Conservation (phyloP, 139 green algal genomes). For the Asterochloris sp. region DNA sequence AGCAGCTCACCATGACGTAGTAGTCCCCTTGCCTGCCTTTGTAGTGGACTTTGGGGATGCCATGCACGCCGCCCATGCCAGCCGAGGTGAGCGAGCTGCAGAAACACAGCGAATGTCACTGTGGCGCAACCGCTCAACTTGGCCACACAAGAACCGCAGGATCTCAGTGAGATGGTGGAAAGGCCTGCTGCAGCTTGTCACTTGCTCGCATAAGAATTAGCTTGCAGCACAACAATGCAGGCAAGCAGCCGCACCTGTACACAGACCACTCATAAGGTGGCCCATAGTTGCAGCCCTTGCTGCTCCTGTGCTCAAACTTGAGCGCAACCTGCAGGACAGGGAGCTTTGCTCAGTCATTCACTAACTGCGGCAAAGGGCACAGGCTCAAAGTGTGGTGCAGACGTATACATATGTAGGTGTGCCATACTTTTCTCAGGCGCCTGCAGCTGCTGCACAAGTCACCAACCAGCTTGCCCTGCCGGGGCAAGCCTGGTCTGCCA, state of each 20-base stretch:
- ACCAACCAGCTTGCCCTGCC: too few relatives aligned
- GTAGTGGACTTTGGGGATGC: slow-evolving; percentile 95
- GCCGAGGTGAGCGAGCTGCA: slow-evolving; percentile 50
- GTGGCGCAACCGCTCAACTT: not conserved
- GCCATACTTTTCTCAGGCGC: too few relatives aligned
- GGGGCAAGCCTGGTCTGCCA: too few relatives aligned
- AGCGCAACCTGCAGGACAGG: slow-evolving; percentile 75
- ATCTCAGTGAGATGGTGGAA: too few relatives aligned
- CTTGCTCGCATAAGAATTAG: not conserved
- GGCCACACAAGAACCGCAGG: too few relatives aligned
- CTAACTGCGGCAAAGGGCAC: too few relatives aligned
- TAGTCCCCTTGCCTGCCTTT: slow-evolving; percentile 96
- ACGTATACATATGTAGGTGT: too few relatives aligned
- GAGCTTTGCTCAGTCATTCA: too few relatives aligned
- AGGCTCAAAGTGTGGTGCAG: too few relatives aligned
- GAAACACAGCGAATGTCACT: not conserved
- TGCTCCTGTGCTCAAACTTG: slow-evolving; percentile 97
- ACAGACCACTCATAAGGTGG: slow-evolving; percentile 98
- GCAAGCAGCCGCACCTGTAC: slow-evolving; percentile 71
- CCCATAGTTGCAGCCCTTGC: slow-evolving; percentile 98
- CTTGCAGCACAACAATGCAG: not conserved
- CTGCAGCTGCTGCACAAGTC: too few relatives aligned
- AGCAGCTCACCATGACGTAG: slow-evolving; percentile 91
- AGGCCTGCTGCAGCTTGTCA: not conserved
- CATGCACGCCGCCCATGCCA: slow-evolving; percentile 57